Base-by-base conservation (phyloP, 2,329 filamentous ascomycete species). In the Venturia pyrina region DNA sequence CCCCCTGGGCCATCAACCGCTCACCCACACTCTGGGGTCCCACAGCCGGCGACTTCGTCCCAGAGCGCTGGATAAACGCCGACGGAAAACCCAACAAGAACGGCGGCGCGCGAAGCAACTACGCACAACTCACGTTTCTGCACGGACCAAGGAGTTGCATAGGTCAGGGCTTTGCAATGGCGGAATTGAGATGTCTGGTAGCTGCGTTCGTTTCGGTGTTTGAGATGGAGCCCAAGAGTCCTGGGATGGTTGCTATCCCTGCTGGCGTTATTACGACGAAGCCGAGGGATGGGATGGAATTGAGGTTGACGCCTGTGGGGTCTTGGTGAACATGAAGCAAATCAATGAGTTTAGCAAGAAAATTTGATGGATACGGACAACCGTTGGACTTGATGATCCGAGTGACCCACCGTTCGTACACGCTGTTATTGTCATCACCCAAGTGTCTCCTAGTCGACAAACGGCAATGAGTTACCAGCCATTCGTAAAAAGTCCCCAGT, bases 51-150 rank as follows among this genome's bases (percentile, higher is more conserved):
- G 66, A 73, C 0, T 81, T 81, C 70, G 68, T 72, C 0, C 79
- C 79, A 0, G 77, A 80, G 28, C 74, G 79, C 34, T 81, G 79
- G 79, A 77, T 81, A 65, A 76, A 80, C 65, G 65, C 71, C 34
- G 72, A 69, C 19, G 75, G 73, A 3, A 73, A 73, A 17, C 73
- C 77, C 4, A 80, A 78, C 24, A 78, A 76, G 69, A 71, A 71
- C n/a, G 78, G 73, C 40, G 73, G 73, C 15, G 69, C 69, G 1
- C 70, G 72, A 5, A 78, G 76, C 67, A 78, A 78, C 65, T 79
- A 75, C 63, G 70, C 72, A 15, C 75, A 76, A 64, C 57, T 80
- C 63, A 80, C 78, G 0, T 81, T 81, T 67, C 69, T 80, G 21
- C 78, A 80, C 65, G 76, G 76, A 1, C 76, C 76, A 10, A 68